A percentile compares a stretch with the other conserved stretches of the same genome.
Evolutionary conservation across 2,329 filamentous ascomycete species (phyloP).

Genomic region (Phialophora macrospora): DNA sequence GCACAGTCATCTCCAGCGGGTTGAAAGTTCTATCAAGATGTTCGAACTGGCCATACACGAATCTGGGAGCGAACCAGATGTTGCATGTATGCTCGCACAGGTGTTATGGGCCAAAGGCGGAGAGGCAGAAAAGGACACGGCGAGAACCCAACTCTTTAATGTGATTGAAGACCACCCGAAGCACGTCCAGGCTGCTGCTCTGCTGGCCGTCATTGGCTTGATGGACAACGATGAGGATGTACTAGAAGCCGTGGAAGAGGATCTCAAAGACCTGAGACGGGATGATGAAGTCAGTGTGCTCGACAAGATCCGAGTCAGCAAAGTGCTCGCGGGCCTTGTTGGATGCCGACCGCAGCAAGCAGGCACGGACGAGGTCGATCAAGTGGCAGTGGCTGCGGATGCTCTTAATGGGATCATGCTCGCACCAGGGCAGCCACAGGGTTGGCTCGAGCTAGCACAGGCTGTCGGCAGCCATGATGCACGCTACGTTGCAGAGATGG

Average conservation of each 20-base stretch:
- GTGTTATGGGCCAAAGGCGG: conserved; percentile 90
- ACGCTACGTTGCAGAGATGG: conserved; percentile 70
- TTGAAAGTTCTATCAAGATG: conserved; percentile 73
- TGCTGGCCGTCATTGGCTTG: conserved; percentile 83
- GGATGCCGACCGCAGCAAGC: conserved; percentile 57
- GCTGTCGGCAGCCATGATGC: conserved; percentile 56
- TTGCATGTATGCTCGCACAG: conserved; percentile 84
- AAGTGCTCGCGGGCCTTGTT: conserved; percentile 76
- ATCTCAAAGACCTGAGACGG: conserved; percentile 74
- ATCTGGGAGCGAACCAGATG: conserved; percentile 71
- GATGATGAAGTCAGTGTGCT: conserved; percentile 65
- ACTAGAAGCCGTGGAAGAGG: conserved; percentile 77
- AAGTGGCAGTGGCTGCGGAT: conserved; percentile 61
- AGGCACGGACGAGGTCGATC: conserved; percentile 50
- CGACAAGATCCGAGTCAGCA: conserved; percentile 72
- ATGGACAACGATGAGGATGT: conserved; percentile 79
- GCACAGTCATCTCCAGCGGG: conserved; percentile 70
- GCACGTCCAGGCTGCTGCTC: conserved; percentile 77
- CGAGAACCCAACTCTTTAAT: conserved; percentile 78
- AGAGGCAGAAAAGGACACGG: conserved; percentile 72
- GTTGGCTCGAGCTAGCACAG: conserved; percentile 77
- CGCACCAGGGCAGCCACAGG: conserved; percentile 75
- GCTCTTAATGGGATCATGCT: conserved; percentile 79
- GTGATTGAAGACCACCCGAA: conserved; percentile 74
- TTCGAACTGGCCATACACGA: conserved; percentile 82